Evolutionary conservation across 768 basidiomycete species (phyloP).

Genomic region (Podaxis sp.): DNA sequence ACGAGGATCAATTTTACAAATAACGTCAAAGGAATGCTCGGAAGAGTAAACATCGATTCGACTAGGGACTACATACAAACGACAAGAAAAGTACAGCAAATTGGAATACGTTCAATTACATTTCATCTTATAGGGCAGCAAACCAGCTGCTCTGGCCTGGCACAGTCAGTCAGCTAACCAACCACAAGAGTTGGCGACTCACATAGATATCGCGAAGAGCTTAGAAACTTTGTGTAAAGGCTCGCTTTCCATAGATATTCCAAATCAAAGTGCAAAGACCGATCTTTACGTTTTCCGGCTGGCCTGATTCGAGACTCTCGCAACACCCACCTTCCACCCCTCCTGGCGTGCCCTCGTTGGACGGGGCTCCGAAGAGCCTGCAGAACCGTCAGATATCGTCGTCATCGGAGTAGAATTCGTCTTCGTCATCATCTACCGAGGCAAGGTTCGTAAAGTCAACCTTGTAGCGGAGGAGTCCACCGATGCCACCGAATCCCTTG

Average conservation of each 20-base stretch:
- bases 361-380: slow-evolving; percentile 83
- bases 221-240: background rate
- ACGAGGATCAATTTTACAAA: background rate
- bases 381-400: slow-evolving; percentile 84
- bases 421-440: slow-evolving; percentile 78
- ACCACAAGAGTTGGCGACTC: background rate
- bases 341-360: slow-evolving; percentile 63
- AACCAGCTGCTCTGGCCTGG: background rate
- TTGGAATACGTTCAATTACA: background rate
- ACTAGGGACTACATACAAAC: background rate
- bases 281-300: background rate
- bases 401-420: slow-evolving; percentile 82
- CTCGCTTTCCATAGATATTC: background rate
- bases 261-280: background rate
- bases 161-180: background rate
- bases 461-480: slow-evolving; percentile 94
- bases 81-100: background rate
- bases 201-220: slow-evolving; percentile 2
- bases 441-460: slow-evolving; percentile 89
- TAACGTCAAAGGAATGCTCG: background rate
- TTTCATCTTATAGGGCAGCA: background rate
- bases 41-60: background rate
- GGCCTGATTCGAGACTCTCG: slow-evolving; percentile 7
- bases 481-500: slow-evolving; percentile 98
- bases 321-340: slow-evolving; percentile 50